These are phyloP conservation scores for Clavaria fumosa DNA, from an alignment of 768 basidiomycete genomes.

Conservation along the genomic window DNA sequence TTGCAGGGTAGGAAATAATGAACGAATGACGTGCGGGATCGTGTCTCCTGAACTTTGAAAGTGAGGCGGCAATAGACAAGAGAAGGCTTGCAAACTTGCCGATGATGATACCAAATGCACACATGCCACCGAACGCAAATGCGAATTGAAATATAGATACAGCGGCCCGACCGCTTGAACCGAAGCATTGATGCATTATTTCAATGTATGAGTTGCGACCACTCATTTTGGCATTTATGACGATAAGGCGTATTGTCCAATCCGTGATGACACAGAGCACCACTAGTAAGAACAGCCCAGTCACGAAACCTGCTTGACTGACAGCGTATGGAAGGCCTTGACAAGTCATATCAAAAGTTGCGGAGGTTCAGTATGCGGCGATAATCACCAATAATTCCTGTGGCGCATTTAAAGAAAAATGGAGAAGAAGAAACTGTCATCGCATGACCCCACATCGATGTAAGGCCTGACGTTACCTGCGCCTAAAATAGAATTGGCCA, in stretches of 20 bases:
- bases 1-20: slow-evolving; percentile 56
- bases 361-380: slow-evolving; percentile 1
- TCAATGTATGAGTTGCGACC: slow-evolving; percentile 86
- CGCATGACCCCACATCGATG: too few species aligned
- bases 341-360: slow-evolving; percentile 5
- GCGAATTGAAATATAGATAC: slow-evolving; percentile 96
- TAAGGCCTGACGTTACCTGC: slow-evolving; percentile 56
- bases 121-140: slow-evolving; percentile 98
- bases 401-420: slow-evolving; percentile 1
- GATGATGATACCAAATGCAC: slow-evolving; percentile 94
- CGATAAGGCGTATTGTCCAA: slow-evolving; percentile 96
- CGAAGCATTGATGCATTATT: slow-evolving; percentile 90
- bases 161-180: slow-evolving; percentile 76
- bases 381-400: slow-evolving; percentile 57
- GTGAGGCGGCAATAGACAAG: neutral
- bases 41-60: slow-evolving; percentile 56
- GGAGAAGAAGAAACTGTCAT: too few species aligned
- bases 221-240: slow-evolving; percentile 90
- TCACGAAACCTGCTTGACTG: slow-evolving; percentile 86
- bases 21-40: slow-evolving; percentile 85
- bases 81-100: neutral
- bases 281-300: slow-evolving; percentile 70
- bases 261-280: slow-evolving; percentile 76
- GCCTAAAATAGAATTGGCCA: slow-evolving; percentile 93
- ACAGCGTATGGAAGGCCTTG: slow-evolving; percentile 88